Base-by-base conservation (phyloP, 2,329 filamentous ascomycete genomes). In the Pseudogymnoascus pannorum region DNA sequence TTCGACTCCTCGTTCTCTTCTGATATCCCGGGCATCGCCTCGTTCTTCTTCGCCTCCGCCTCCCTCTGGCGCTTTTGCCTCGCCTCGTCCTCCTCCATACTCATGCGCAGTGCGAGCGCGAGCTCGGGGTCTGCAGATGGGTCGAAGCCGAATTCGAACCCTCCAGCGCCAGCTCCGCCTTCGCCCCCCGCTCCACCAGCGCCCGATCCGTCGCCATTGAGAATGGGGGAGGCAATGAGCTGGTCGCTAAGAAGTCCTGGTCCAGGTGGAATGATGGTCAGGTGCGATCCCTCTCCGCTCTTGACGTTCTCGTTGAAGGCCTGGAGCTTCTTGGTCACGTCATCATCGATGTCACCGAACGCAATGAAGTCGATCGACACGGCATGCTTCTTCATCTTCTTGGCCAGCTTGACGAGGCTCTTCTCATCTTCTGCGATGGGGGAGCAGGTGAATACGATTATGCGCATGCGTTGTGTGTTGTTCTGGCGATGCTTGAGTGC, bases 311-410 rank as follows among this genome's bases (percentile, higher is more conserved):
- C 89, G 76, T 96, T 92, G 80, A 99, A 99, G 26, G 90, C 88
- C 72, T 91, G 87, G 60, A 99, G 85, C 79, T 97, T 97, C 77
- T 94, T 93, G 61, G 89, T 89, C 65, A 88, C 91, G 67, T 96
- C 91, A 68, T 92, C 90, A 67, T 94, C 91, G 60, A 96, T 83
- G 70, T 99, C 93, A 68, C 94, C 94, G 70, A 99, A 99, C 54
- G 93, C 86, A 64, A 99, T 84, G 71, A 99, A 93, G 75, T 99
- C 94, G 72, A 99, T 90, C 64, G 87, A 90, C 64, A 96, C 90
- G 72, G 90, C 93, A 75, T 88, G 89, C 83, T 99, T 99, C 86
- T 97, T 97, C 92, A 97, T 95, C 79, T 94, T 95, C 80, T 94
- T 96, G 48, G 94, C 92, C 29, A 99, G 83, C 72, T 91, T 90